Conservation (phyloP, 148 eudicot species). For the Limonium bicolor region DNA sequence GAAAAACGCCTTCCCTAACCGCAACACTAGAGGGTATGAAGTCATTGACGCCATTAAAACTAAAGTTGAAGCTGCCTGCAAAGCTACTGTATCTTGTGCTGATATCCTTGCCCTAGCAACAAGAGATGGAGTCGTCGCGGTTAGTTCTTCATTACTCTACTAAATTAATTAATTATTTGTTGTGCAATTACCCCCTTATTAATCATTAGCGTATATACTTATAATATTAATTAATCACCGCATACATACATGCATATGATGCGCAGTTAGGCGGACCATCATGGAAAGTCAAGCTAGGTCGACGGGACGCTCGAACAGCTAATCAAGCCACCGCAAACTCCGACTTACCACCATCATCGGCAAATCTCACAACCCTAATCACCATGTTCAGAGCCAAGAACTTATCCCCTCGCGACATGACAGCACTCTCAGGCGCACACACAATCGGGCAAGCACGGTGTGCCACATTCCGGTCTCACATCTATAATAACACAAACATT, state of each 20-base stretch:
- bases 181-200: background rate
- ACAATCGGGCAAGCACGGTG: constrained; percentile 13
- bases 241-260: background rate
- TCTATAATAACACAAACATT: constrained; percentile 22
- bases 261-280: constrained; percentile 21
- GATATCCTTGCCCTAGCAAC: constrained; percentile 26
- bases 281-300: constrained; percentile 15
- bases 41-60: constrained; percentile 13
- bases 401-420: constrained; percentile 13
- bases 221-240: background rate
- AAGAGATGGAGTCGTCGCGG: constrained; percentile 15
- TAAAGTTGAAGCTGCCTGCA: constrained; percentile 14
- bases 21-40: constrained; percentile 18
- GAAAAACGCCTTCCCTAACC: constrained; percentile 13
- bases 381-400: constrained; percentile 13
- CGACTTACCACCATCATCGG: constrained; percentile 12
- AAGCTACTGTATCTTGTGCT: constrained; percentile 15
- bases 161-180: background rate
- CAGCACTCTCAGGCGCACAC: constrained; percentile 21
- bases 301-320: constrained; percentile 24
- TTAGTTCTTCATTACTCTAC: background rate
- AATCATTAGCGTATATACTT: background rate
- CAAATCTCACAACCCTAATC: constrained; percentile 10
- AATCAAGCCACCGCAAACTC: constrained; percentile 12
- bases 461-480: constrained; percentile 6